Evolutionary conservation across 352 stramenopile species (phyloP), one percentile per base, ranked within the genome.

Genomic region (Globisporangium splendens): DNA sequence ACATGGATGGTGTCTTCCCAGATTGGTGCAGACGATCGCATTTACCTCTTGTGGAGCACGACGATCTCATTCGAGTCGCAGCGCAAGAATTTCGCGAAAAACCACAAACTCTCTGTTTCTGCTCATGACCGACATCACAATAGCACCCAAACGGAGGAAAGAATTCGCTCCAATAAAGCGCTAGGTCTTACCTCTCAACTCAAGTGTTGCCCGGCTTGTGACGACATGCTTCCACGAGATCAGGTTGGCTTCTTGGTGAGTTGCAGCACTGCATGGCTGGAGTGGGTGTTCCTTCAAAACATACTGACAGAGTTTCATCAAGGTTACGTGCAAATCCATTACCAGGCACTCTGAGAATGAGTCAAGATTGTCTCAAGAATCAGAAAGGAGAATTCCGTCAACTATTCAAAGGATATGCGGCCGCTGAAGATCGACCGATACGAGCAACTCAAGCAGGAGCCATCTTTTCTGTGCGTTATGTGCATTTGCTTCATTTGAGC

Each of bases 1-100:
- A n/a, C n/a, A n/a, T n/a, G n/a, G n/a, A n/a, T n/a, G n/a, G n/a
- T n/a, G n/a, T n/a, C n/a, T n/a, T n/a, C n/a, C n/a, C 57, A 89
- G 79, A 65, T 85, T 46, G 81, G 81, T 11, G 63, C 67, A 13
- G 78, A 88, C 35, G 62, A 75, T n/a, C 77, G 70, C 21, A 72
- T 91, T 35, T 91, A 88, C 38, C 57, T 91, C n/a, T 35, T 89
- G 35, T 91, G 79, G 77, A 80, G 73, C 56, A 69, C 81, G 20
- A 81, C 86, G 73, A 50, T 91, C 8, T 86, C 77, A 1, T 89
- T 89, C 41, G 79, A 89, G 47, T 51, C 63, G 18, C 67, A 54
- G 13, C 51, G 46, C 0, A 82, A 72, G 41, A 65, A 71, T 2
- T 77, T 73, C 48, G 77, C 77, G 0, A 88, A 82, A 46, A 65